Percentiles rank a stretch among this genome's conserved stretches.
These are phyloP conservation scores for Ichthyophthirius multifiliis DNA, from an alignment of 169 alveolate species.

Conservation along the genomic window DNA sequence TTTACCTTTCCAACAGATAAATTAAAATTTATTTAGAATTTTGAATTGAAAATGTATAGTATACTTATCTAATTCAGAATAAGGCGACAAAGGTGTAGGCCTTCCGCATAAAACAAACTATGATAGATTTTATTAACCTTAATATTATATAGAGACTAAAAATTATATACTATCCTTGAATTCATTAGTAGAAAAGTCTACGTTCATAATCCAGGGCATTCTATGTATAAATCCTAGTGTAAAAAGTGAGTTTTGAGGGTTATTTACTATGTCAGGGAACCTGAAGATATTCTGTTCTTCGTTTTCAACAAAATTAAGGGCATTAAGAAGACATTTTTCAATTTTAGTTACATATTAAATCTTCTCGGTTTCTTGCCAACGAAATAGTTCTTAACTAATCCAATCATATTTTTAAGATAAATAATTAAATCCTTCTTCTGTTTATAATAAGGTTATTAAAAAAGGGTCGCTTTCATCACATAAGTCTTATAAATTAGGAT, in stretches of 20 bases:
- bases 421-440: slow-evolving; percentile 26
- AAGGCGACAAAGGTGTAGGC: not conserved
- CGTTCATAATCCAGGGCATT: slow-evolving; percentile 22
- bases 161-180: not conserved
- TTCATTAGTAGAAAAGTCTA: not conserved
- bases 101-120: slow-evolving; percentile 4
- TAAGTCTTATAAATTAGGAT: not conserved
- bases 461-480: slow-evolving; percentile 14
- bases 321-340: slow-evolving; percentile 33
- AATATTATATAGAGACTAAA: not conserved
- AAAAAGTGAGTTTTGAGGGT: slow-evolving; percentile 18
- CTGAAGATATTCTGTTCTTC: slow-evolving; percentile 10
- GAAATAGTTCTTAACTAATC: slow-evolving; percentile 11
- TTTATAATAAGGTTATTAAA: slow-evolving; percentile 18
- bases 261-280: slow-evolving; percentile 31
- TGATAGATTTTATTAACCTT: not conserved
- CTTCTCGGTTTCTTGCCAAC: slow-evolving; percentile 22
- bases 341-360: slow-evolving; percentile 30
- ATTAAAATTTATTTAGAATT: not conserved
- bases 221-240: slow-evolving; percentile 12
- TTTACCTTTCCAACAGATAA: not conserved
- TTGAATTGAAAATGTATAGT: not conserved
- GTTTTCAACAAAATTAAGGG: slow-evolving; percentile 24
- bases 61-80: not conserved
- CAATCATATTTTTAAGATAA: slow-evolving; percentile 15